A percentile compares a stretch with the other conserved stretches of the same genome.
Conservation (phyloP, 208 protist genomes). For the Leishmania major region DNA sequence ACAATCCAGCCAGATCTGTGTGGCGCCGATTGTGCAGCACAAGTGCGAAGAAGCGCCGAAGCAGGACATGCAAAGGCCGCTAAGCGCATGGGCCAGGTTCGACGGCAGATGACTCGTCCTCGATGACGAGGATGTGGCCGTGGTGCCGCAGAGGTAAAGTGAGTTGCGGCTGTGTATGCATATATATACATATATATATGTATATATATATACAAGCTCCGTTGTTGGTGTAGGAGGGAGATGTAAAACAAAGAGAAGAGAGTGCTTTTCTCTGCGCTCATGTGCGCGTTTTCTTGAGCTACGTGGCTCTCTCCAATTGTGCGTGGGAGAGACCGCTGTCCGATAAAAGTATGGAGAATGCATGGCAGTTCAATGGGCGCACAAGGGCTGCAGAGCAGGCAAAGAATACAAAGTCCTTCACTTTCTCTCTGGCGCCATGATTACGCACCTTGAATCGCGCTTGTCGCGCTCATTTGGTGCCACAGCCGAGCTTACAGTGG, state of each 20-base stretch:
- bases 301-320: neutral
- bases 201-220: neutral
- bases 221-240: neutral
- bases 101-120: neutral
- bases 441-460: neutral
- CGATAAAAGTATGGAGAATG: neutral
- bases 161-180: neutral
- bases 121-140: neutral
- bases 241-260: neutral
- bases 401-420: neutral
- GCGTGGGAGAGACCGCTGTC: neutral
- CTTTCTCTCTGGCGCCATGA: neutral
- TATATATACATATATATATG: neutral
- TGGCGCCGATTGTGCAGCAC: neutral
- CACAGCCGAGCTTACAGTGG: neutral
- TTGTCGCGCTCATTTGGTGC: neutral
- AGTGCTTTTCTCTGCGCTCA: neutral
- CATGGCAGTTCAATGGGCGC: neutral
- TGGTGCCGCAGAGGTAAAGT: neutral
- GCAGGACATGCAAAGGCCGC: neutral
- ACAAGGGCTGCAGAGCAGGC: neutral
- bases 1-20: neutral
- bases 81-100: neutral
- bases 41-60: neutral
- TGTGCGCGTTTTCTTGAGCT: neutral